phyloP scores from a whole-genome alignment of 805 yeast species.

The Wickerhamomyces mucosus region DNA sequence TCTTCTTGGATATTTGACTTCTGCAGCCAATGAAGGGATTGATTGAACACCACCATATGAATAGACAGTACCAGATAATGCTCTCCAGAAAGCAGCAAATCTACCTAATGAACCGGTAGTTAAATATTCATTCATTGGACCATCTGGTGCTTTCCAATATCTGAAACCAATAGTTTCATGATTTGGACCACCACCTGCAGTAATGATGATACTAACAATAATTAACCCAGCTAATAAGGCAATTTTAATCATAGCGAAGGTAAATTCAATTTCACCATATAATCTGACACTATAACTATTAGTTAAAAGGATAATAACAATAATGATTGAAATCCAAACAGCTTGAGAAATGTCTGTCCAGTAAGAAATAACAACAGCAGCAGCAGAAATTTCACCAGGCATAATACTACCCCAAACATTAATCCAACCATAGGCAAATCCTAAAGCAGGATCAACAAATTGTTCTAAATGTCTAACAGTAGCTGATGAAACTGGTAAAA shows the following conservation, averaged over 20 bases:
- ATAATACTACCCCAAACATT: slow-evolving; percentile 30
- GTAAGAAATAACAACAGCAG: slow-evolving; percentile 33
- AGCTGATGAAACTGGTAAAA: slow-evolving; percentile 30
- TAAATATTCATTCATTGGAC: slow-evolving; percentile 23
- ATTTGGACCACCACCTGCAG: slow-evolving; percentile 55
- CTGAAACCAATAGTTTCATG: slow-evolving; percentile 25
- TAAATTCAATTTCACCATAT: slow-evolving; percentile 45
- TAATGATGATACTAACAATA: slow-evolving; percentile 41
- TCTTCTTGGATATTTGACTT: slow-evolving; percentile 45
- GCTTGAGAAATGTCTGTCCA: slow-evolving; percentile 37
- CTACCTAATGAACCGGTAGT: slow-evolving; percentile 36
- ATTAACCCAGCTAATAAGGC: slow-evolving; percentile 52
- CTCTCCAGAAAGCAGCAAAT: slow-evolving; percentile 52
- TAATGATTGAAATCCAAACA: slow-evolving; percentile 33
- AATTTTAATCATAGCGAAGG: slow-evolving; percentile 51
- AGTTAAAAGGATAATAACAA: slow-evolving; percentile 24
- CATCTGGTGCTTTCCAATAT: slow-evolving; percentile 19
- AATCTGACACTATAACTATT: slow-evolving; percentile 28
- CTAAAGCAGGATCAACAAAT: slow-evolving; percentile 34
- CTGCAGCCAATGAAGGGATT: slow-evolving; percentile 44
- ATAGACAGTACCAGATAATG: slow-evolving; percentile 49
- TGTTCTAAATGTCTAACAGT: slow-evolving; percentile 27
- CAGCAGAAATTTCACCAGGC: slow-evolving; percentile 36
- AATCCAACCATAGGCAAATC: slow-evolving; percentile 38
- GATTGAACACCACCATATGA: slow-evolving; percentile 52